Conservation (phyloP, 257 asterid genomes). For the Nicotiana knightiana region DNA sequence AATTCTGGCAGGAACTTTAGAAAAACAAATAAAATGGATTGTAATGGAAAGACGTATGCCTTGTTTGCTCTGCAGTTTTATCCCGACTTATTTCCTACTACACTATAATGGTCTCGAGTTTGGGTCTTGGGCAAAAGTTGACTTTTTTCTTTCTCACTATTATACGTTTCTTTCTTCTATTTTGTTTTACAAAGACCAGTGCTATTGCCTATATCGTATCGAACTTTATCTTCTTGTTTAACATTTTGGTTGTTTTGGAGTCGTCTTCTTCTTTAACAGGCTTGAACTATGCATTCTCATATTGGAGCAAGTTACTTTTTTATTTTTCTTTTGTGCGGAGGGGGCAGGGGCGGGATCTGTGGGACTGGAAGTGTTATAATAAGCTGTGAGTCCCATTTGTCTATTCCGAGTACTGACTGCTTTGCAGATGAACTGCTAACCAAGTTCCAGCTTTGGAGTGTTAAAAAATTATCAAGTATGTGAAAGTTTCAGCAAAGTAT, state of each 20-base stretch:
- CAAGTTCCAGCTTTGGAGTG: no score
- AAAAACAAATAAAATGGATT: not conserved
- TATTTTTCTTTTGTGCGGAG: not conserved
- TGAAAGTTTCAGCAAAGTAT: not conserved
- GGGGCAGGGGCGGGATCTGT: not conserved
- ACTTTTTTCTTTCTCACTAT: not conserved
- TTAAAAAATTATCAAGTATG: not conserved
- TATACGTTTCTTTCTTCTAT: not conserved
- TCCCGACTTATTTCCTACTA: not conserved
- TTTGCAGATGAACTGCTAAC: no score
- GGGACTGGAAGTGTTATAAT: no score
- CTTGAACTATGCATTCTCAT: not conserved
- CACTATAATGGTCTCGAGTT: not conserved
- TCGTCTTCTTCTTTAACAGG: not conserved
- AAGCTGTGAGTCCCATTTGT: no score
- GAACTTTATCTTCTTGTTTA: not conserved
- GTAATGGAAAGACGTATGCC: not conserved
- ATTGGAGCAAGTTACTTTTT: not conserved
- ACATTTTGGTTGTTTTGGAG: not conserved
- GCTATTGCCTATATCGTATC: not conserved
- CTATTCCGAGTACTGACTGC: no score
- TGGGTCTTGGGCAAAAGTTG: not conserved
- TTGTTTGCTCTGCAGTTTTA: not conserved
- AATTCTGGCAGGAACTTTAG: not conserved
- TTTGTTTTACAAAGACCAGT: not conserved